phyloP scores from a whole-genome alignment of 2,329 filamentous ascomycete species.

The Coniochaeta hoffmannii region DNA sequence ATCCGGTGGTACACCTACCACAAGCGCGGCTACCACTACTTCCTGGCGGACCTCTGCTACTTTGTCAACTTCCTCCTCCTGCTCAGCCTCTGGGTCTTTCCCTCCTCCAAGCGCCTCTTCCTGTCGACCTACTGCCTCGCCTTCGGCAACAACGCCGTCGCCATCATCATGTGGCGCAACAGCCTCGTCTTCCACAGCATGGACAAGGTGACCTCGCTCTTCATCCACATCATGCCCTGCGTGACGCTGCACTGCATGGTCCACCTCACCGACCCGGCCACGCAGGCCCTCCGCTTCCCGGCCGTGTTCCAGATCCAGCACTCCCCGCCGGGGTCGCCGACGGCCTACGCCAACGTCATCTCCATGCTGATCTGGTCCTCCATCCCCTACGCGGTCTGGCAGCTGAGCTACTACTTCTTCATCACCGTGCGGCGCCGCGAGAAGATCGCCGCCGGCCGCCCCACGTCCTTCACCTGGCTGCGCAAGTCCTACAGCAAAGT shows the following conservation, averaged over 20 bases:
- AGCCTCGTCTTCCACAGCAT: constrained; percentile 97
- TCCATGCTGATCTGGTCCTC: constrained; percentile 95
- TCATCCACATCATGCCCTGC: constrained; percentile 99
- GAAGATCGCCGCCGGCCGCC: constrained; percentile 90
- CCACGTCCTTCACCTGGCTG: constrained; percentile 96
- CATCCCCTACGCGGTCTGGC: constrained; percentile 88
- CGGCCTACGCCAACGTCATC: constrained; percentile 67
- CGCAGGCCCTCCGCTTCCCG: constrained; percentile 67
- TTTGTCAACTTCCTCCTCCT: constrained; percentile 88
- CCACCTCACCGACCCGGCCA: constrained; percentile 63
- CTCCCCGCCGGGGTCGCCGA: constrained; percentile 59
- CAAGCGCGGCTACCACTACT: constrained; percentile 90
- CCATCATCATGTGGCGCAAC: constrained; percentile 99
- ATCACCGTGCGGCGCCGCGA: constrained; percentile 93
- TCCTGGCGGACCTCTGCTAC: constrained; percentile 94
- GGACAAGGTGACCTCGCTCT: constrained; percentile 96
- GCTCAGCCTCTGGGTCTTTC: constrained; percentile 84
- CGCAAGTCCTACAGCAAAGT: constrained; percentile 83
- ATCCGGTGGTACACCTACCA: constrained; percentile 90
- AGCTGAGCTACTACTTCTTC: constrained; percentile 85
- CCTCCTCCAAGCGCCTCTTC: constrained; percentile 82
- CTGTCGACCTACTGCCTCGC: constrained; percentile 88
- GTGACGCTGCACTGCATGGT: constrained; percentile 88
- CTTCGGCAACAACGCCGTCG: constrained; percentile 93
- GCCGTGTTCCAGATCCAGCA: constrained; percentile 77